Base-by-base conservation (phyloP, 2,329 filamentous ascomycete genomes). In the Hypocrella siamensis region DNA sequence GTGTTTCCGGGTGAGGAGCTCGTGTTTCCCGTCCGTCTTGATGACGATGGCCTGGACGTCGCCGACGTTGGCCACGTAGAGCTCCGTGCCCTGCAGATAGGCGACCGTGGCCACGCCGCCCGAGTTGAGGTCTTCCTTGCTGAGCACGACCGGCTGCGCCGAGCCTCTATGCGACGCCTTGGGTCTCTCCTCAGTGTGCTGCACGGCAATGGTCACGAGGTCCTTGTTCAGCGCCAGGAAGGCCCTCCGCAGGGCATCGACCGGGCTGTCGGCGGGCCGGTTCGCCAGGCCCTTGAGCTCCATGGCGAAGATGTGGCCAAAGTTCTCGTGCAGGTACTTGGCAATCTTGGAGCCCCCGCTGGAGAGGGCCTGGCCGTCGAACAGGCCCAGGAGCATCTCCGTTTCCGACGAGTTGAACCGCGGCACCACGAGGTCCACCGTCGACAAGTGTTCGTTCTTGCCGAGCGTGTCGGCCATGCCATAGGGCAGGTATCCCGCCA, bases 381-480 rank as follows among this genome's bases (percentile, higher is more conserved):
- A 98, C 54, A 98, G 68, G n/a, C 88, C 90, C 28, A 98, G 60
- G 2, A 98, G 66, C 28, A 83, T 86, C 53, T 96, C 86, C 27
- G 83, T 79, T 42, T 96, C 85, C 32, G 80, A 82, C 12, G 85
- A 81, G 47, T 86, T 80, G 58, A 94, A 90, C 28, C 83, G 75
- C 9, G 90, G 90, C 19, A 96, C 82, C 15, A 98, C 84, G 57
- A 98, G 77, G 51, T 98, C 90, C 36, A 96, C 79, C 3, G 86
- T 93, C 5, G 90, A 96, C 31, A 98, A 60, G 52, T 98, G 90
- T 54, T 98, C 90, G 44, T 88, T 86, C 47, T 75, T 81, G 25
- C 90, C 90, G 11, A 98, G 63, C 11, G 83, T 92, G 56, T 98
- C 90, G 6, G 90, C 90, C 86, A 98, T 94, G 38, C 90, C 90